Conservation (phyloP, 1,284 basidiomycete genomes). For the Papiliotrema flavescens region DNA sequence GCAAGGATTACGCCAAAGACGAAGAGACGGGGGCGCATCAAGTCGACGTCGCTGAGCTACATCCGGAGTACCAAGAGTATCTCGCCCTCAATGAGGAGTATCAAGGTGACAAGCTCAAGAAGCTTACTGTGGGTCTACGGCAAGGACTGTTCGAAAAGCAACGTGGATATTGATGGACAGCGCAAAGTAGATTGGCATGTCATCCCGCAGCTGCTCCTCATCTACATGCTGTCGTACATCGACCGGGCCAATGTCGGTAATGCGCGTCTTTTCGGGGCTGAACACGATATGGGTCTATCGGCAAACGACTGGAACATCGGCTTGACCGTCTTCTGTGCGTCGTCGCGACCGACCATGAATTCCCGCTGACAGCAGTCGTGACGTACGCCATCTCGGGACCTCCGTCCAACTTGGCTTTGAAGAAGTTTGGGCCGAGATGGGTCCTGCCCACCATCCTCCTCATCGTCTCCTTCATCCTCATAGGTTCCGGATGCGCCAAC, state of each 20-base stretch:
- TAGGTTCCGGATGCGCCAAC: slow-evolving; percentile 17
- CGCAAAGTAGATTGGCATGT: slow-evolving; percentile 20
- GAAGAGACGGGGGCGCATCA: too few species aligned
- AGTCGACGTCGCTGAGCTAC: slow-evolving; percentile 4
- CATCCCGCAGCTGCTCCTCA: slow-evolving; percentile 17
- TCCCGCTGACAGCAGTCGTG: slow-evolving; percentile 8
- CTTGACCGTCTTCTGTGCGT: slow-evolving; percentile 27
- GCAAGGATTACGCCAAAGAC: too few species aligned
- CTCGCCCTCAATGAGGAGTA: slow-evolving; percentile 15
- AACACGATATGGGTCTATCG: slow-evolving; percentile 12
- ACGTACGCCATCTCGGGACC: slow-evolving; percentile 20
- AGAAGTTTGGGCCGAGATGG: slow-evolving; percentile 19
- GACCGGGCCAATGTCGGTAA: slow-evolving; percentile 22
- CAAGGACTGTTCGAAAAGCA: not conserved
- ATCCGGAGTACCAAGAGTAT: slow-evolving; percentile 25
- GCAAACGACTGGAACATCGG: slow-evolving; percentile 27
- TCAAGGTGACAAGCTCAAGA: slow-evolving; percentile 17
- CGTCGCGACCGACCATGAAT: not conserved
- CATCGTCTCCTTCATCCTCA: slow-evolving; percentile 11
- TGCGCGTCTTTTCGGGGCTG: slow-evolving; percentile 20
- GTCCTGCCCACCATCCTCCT: slow-evolving; percentile 15
- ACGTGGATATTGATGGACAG: not conserved
- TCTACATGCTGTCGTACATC: slow-evolving; percentile 20
- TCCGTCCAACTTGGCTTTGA: slow-evolving; percentile 19
- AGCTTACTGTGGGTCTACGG: slow-evolving; percentile 19